Conservation (phyloP, 2,329 filamentous ascomycete genomes). For the Phaeomoniella chlamydospora region DNA sequence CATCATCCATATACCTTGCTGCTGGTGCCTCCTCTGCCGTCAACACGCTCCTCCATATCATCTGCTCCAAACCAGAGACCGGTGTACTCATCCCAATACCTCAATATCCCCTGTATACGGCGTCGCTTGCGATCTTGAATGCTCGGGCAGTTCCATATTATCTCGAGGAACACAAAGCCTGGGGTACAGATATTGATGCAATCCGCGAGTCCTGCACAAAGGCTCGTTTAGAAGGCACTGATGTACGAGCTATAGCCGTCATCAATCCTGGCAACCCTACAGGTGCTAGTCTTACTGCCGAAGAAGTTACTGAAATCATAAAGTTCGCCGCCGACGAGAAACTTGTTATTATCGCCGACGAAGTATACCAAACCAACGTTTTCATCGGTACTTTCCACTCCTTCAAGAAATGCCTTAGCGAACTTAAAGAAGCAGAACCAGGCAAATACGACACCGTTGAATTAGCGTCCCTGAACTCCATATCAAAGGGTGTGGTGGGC, state of each 20-base stretch:
- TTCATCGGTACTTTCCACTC: slow-evolving; percentile 85
- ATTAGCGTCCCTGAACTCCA: slow-evolving; percentile 79
- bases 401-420: slow-evolving; percentile 78
- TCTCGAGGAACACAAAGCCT: slow-evolving; percentile 71
- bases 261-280: slow-evolving; percentile 99
- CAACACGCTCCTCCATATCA: slow-evolving; percentile 80
- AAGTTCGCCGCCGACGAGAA: slow-evolving; percentile 74
- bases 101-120: slow-evolving; percentile 96
- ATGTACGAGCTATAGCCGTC: slow-evolving; percentile 85
- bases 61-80: slow-evolving; percentile 61
- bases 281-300: slow-evolving; percentile 65
- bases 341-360: slow-evolving; percentile 83
- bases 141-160: slow-evolving; percentile 84
- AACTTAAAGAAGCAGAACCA: slow-evolving; percentile 57
- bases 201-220: slow-evolving; percentile 62
- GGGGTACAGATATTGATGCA: slow-evolving; percentile 73
- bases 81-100: slow-evolving; percentile 91
- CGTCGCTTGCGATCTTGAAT: slow-evolving; percentile 73
- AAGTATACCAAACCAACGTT: slow-evolving; percentile 98
- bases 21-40: slow-evolving; percentile 88
- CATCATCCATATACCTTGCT: slow-evolving; percentile 75
- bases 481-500: slow-evolving; percentile 97
- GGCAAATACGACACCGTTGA: slow-evolving; percentile 74
- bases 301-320: slow-evolving; percentile 72
- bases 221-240: slow-evolving; percentile 61